Evolutionary conservation across 2,329 filamentous ascomycete genomes (phyloP), one percentile per base, ranked within the genome.

Genomic region (Aspergillus aculeatus): DNA sequence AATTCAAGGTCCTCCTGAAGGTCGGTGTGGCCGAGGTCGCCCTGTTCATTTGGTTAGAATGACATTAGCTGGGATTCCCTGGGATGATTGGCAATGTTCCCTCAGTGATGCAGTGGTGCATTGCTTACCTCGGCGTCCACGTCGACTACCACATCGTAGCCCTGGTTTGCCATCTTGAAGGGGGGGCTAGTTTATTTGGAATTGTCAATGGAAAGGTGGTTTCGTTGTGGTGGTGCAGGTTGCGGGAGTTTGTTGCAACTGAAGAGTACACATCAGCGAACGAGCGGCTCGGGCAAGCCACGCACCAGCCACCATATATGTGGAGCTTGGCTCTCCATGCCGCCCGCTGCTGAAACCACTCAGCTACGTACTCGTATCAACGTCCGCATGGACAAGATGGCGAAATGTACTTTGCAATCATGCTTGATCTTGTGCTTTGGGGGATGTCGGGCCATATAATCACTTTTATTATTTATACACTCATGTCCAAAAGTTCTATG

Each of bases 1-100:
- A 99, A 99, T 84, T 98, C 95, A 75, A 99, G 92, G 79, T 98
- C 95, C 77, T 97, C 94, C 82, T 97, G 92, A 24, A 99, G 89
- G 77, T 99, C 95, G 59, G 95, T 99, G 80, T 97, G 93, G 71
- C 95, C 95, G 74, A 99, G 88, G 79, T 99, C 95, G 72, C 94
- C 94, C 93, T 98, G 75, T 60, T 31, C 29, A 16, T 48, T 50
- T 26, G 56, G 69, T 54, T 71, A 64, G 31, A 35, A 29, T 16
- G 31, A 50, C 5, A 16, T 35, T 48, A 32, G 56, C 47, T 11
- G 29, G 4, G 26, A 44, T 21, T 50, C n/a, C n/a, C 5, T 38
- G 12, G 29, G 7, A 9, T 14, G 47, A 48, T 54, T 12, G 31
- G 16, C 44, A 4, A 16, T 6, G 11, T 35, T 35, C 32, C 23